phyloP scores from a whole-genome alignment of 2,329 filamentous ascomycete species.

The Arthrobotrys sphaeroides region DNA sequence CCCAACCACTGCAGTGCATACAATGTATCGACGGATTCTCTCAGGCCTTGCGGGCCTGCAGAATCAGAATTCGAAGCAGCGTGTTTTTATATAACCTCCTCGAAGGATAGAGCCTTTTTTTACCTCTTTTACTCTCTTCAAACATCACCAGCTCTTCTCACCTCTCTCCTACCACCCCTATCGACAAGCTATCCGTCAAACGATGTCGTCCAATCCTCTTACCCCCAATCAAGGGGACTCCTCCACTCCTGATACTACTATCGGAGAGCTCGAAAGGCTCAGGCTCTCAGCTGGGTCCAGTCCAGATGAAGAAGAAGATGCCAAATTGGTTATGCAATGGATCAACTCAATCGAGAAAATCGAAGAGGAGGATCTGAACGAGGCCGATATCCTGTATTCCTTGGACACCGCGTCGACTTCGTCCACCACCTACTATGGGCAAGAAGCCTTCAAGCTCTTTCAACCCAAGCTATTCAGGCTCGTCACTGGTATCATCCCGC shows the following conservation, averaged over 20 bases:
- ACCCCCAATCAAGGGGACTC: background rate
- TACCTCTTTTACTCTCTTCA: background rate
- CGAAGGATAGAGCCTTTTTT: too few species aligned
- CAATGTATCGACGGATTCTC: too few species aligned
- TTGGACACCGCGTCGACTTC: conserved; percentile 38
- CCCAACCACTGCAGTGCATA: too few species aligned
- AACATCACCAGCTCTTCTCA: background rate
- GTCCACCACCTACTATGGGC: conserved; percentile 45
- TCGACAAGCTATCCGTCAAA: background rate
- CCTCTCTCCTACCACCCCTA: background rate
- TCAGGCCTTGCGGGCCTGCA: too few species aligned
- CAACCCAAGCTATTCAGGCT: conserved; percentile 48
- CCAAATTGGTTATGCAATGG: conserved; percentile 25
- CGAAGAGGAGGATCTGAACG: conserved; percentile 15
- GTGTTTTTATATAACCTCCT: background rate
- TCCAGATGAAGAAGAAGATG: background rate
- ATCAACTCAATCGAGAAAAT: conserved; percentile 14
- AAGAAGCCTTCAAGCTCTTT: conserved; percentile 40
- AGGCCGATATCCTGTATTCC: conserved; percentile 21
- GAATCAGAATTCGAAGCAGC: background rate
- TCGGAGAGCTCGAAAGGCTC: conserved; percentile 4
- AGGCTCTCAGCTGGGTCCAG: too few species aligned
- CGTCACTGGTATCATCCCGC: conserved; percentile 30
- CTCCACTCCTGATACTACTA: background rate
- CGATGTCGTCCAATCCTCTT: background rate